Percentiles rank a stretch among this genome's conserved stretches.
Evolutionary conservation across 1,139 yeast species (phyloP).

Genomic region (Debaryomyces coudertii): DNA sequence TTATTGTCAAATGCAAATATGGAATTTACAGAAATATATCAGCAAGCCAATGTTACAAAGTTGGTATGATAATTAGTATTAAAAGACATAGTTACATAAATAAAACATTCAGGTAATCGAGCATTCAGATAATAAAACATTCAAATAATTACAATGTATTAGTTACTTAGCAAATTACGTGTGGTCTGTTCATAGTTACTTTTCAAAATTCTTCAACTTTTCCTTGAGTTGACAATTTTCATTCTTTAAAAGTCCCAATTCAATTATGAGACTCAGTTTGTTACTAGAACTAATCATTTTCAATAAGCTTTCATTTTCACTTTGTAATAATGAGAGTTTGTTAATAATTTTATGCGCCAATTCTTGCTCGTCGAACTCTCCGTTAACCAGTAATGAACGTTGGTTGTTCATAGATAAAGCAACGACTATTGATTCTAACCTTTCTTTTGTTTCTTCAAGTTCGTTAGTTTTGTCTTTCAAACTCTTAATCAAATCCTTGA

Average conservation of each 20-base stretch:
- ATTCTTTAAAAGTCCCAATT: constrained; percentile 59
- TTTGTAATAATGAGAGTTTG: constrained; percentile 61
- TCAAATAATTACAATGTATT: neutral
- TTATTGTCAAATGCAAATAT: no score
- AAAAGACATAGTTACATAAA: neutral
- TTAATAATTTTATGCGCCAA: constrained; percentile 74
- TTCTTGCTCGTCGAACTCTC: constrained; percentile 73
- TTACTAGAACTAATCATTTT: constrained; percentile 73
- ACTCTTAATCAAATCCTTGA: constrained; percentile 53
- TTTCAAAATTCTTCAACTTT: constrained; percentile 13
- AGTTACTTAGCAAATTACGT: constrained; percentile 4
- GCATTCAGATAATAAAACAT: neutral
- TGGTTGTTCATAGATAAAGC: constrained; percentile 27
- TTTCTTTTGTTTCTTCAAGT: constrained; percentile 58
- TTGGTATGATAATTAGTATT: no score
- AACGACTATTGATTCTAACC: constrained; percentile 64
- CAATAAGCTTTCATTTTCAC: constrained; percentile 73
- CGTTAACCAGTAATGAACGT: constrained; percentile 41
- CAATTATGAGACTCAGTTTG: constrained; percentile 70
- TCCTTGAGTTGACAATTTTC: constrained; percentile 29
- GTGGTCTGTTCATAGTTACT: constrained; percentile 6
- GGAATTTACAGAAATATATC: no score
- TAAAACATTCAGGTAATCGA: neutral
- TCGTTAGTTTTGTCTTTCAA: constrained; percentile 56
- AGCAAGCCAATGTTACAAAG: no score